Evolutionary conservation across 768 basidiomycete species (phyloP), one percentile per base, ranked within the genome.

Genomic region (Amyloporia xantha): DNA sequence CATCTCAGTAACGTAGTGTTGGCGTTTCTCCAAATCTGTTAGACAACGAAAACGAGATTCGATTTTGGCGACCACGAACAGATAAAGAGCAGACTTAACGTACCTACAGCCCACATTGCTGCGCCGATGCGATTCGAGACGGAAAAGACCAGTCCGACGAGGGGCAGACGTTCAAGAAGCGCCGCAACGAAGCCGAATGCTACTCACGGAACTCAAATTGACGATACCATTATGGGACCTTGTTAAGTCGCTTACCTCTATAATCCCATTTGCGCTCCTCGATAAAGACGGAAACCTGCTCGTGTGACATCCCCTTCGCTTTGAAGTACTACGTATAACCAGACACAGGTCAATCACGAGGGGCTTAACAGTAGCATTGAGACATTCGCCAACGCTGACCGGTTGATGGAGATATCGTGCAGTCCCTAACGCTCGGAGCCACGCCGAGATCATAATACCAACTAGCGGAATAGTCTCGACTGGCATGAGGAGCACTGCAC

Each of bases 251-350:
- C n/a, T n/a, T 56, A 90, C 89, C 57, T 57, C 84, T 72, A 57
- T 95, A 94, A 53, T 90, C 86, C 87, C 91, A 90, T 59, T 87
- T 91, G 12, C 87, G 78, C 62, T 95, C 93, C 59, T 91, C 87
- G 50, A 94, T 76, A 66, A 90, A 97, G 1, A 84, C 68, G 2
- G 81, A 81, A 4, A 78, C 66, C 58, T 94, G 81, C 20, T 75
- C 66, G 5, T 73, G 66, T 0, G 80, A 75, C 92, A 97, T 93
- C 44, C 78, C 79, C 66, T 97, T 97, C 1, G 82, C 69, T 46
- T 82, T 76, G 52, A 91, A 97, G 60, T 95, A 95, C 80, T 91
- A n/a, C 25, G 55, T 1, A 48, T 52, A 13, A 38, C 36, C 23
- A 21, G 48, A 26, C 35, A 27, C 9, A 36, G 20, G n/a, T n/a